A percentile compares a stretch with the other conserved stretches of the same genome.
Evolutionary conservation across 805 yeast genomes (phyloP).

Genomic region (Saturnispora serradocipensis): DNA sequence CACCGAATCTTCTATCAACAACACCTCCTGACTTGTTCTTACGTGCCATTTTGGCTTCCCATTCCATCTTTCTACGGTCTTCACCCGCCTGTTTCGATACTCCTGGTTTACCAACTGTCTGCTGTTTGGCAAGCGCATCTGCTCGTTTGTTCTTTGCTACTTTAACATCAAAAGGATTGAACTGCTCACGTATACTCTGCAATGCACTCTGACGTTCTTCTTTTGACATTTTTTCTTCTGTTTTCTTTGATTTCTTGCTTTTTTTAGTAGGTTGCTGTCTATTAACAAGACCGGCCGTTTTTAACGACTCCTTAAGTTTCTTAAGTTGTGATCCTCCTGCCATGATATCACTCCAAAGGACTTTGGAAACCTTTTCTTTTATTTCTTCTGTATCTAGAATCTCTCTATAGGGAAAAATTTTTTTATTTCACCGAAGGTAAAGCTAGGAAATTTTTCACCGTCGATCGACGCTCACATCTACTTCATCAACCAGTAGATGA

Average conservation of each 20-base stretch:
- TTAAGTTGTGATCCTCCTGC: conserved; percentile 71
- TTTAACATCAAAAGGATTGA: conserved; percentile 84
- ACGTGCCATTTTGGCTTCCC: conserved; percentile 51
- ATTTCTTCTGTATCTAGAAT: neutral
- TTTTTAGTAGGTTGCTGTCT: conserved; percentile 62
- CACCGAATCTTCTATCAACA: conserved; percentile 88
- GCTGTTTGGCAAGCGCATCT: conserved; percentile 34
- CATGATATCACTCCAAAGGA: conserved; percentile 28
- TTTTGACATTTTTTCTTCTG: conserved; percentile 57
- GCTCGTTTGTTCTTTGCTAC: conserved; percentile 56
- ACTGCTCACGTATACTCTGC: conserved; percentile 62
- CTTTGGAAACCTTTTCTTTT: neutral
- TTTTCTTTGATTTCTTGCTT: conserved; percentile 36
- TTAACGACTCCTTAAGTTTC: conserved; percentile 66
- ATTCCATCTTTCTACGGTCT: conserved; percentile 49
- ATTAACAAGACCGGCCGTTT: conserved; percentile 77
- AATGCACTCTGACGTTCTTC: conserved; percentile 56
- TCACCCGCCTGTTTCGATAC: conserved; percentile 61
- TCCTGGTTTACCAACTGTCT: conserved; percentile 60
- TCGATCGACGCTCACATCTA: neutral
- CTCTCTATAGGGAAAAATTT: neutral
- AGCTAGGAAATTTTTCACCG: neutral
- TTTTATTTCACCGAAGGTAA: neutral
- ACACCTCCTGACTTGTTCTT: conserved; percentile 73
- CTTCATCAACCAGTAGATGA: neutral